These are phyloP conservation scores for Penicillium maclennaniae DNA, from an alignment of 495 filamentous ascomycete genomes.

Conservation along the genomic window DNA sequence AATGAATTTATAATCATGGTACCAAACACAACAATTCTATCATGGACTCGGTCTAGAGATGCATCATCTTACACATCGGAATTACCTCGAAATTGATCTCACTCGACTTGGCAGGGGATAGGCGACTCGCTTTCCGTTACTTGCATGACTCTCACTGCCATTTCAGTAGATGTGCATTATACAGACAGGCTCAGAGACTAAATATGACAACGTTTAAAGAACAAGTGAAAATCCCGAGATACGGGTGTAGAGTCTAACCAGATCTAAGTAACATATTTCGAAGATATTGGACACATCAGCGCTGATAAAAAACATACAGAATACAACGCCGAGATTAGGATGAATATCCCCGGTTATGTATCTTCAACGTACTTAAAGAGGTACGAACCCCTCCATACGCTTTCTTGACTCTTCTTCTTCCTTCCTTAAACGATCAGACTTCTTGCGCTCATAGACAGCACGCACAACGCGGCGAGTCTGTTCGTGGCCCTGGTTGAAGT, in stretches of 20 bases:
- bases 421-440: conserved; percentile 56
- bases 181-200: background rate
- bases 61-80: no score
- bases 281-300: background rate
- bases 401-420: conserved; percentile 49
- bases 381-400: conserved; percentile 40
- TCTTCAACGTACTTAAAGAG: conserved; percentile 16
- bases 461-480: conserved; percentile 72
- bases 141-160: background rate
- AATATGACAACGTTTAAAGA: background rate
- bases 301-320: background rate
- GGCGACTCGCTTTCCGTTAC: background rate
- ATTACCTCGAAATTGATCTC: no score
- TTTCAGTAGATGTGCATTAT: background rate
- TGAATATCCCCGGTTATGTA: background rate
- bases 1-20: no score
- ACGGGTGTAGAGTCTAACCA: background rate
- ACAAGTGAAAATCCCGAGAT: background rate
- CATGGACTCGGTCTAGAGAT: no score
- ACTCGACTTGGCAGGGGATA: no score
- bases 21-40: no score
- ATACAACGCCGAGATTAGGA: background rate
- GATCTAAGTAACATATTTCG: background rate
- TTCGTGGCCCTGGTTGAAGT: conserved; percentile 76
- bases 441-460: conserved; percentile 92